Conservation (phyloP, 2,329 filamentous ascomycete species). For the Trichoderma semiorbis region DNA sequence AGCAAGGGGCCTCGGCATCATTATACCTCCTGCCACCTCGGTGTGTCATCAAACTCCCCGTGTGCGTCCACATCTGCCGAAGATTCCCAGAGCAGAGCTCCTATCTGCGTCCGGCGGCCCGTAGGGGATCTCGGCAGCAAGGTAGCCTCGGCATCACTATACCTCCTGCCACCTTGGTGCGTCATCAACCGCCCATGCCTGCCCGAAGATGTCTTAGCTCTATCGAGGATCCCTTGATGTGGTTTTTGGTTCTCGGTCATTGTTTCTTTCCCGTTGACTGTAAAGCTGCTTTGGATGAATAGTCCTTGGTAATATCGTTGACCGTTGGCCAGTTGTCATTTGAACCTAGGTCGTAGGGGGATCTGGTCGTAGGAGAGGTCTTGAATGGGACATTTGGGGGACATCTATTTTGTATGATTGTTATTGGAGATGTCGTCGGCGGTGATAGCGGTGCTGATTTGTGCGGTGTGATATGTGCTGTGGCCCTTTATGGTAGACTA, state of each 20-base stretch:
- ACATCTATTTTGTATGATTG: too few relatives aligned
- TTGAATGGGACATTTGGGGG: neutral
- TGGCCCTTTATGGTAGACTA: neutral
- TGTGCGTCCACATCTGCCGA: too few relatives aligned
- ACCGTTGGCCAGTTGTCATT: neutral
- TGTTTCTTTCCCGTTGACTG: too few relatives aligned
- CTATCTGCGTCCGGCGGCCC: too few relatives aligned
- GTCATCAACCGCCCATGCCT: neutral
- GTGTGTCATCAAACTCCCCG: neutral
- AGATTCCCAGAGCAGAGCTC: too few relatives aligned
- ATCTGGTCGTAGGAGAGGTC: neutral
- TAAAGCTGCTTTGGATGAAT: too few relatives aligned
- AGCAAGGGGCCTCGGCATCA: neutral
- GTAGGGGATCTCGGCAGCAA: neutral
- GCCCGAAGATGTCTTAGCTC: neutral
- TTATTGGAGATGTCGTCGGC: neutral
- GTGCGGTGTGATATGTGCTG: neutral
- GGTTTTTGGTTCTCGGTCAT: neutral
- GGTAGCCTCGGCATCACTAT: neutral
- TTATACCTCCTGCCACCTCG: neutral
- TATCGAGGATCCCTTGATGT: neutral
- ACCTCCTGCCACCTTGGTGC: neutral
- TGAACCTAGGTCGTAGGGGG: slow-evolving; percentile 20
- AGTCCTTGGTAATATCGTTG: slow-evolving; percentile 29
- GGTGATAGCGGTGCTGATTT: neutral